Evolutionary conservation across 148 eudicot species (phyloP).

Genomic region (Arctostaphylos glauca): DNA sequence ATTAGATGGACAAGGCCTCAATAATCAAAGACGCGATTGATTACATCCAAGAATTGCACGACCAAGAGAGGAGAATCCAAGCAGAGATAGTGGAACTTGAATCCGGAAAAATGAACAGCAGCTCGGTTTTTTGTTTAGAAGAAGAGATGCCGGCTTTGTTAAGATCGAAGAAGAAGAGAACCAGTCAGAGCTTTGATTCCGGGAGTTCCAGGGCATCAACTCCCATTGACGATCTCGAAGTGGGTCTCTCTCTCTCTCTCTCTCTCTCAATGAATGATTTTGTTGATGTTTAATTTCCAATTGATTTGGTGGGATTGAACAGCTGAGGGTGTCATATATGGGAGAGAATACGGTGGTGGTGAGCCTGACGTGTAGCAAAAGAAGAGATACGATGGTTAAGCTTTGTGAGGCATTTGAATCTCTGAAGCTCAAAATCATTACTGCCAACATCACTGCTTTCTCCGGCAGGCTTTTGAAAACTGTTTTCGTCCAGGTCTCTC

Average conservation of each 20-base stretch:
- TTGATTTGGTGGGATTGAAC: constrained; percentile 33
- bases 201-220: constrained; percentile 21
- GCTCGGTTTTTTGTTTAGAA: neutral
- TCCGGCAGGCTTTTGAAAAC: constrained; percentile 75
- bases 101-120: constrained; percentile 16
- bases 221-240: constrained; percentile 65
- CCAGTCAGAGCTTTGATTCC: constrained; percentile 28
- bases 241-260: constrained; percentile 18
- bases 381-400: constrained; percentile 62
- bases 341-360: constrained; percentile 70
- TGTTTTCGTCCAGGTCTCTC: constrained; percentile 60
- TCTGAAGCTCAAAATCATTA: constrained; percentile 68
- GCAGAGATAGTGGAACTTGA: constrained; percentile 58
- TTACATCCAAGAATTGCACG: constrained; percentile 63
- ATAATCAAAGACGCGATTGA: constrained; percentile 77
- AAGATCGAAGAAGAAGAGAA: constrained; percentile 47
- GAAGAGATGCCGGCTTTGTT: constrained; percentile 6
- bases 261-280: too few relatives aligned
- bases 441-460: constrained; percentile 62
- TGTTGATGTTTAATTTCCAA: constrained; percentile 23
- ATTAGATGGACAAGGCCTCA: constrained; percentile 90
- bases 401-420: constrained; percentile 72
- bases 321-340: constrained; percentile 66
- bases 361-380: constrained; percentile 63
- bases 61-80: constrained; percentile 52